Percentiles rank a stretch among this genome's conserved stretches.
phyloP scores from a whole-genome alignment of 768 basidiomycete genomes.

The Termitomyces sp. region DNA sequence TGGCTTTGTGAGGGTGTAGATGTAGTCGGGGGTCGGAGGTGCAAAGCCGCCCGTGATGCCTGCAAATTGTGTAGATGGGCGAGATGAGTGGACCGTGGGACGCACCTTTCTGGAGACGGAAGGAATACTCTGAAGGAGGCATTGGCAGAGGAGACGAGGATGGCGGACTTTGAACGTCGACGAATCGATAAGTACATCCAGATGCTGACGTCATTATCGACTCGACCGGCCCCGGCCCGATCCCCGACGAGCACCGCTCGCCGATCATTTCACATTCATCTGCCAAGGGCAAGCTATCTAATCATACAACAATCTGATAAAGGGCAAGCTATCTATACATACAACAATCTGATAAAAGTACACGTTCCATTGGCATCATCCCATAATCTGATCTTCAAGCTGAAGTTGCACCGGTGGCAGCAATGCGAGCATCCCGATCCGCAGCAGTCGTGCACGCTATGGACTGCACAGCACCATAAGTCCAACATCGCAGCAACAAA shows the following conservation, averaged over 20 bases:
- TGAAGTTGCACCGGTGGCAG: slow-evolving; percentile 15
- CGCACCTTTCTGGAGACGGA: slow-evolving; percentile 62
- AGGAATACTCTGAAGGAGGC: slow-evolving; percentile 49
- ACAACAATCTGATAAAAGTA: no score
- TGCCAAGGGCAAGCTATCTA: no score
- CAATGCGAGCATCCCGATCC: slow-evolving; percentile 19
- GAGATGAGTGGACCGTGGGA: not conserved
- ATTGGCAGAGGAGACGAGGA: not conserved
- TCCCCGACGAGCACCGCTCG: no score
- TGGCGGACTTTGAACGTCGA: no score
- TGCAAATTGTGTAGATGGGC: slow-evolving; percentile 21
- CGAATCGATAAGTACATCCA: no score
- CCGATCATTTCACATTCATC: no score
- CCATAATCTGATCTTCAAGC: not conserved
- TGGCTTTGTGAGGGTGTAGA: slow-evolving; percentile 49
- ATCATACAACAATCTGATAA: no score
- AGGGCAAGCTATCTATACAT: no score
- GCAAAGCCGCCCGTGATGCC: slow-evolving; percentile 78
- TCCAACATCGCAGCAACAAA: not conserved
- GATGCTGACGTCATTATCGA: no score
- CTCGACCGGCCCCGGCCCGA: no score
- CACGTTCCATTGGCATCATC: no score
- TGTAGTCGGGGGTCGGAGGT: slow-evolving; percentile 57
- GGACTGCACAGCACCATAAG: slow-evolving; percentile 9
- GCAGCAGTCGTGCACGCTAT: slow-evolving; percentile 16